phyloP scores from a whole-genome alignment of 495 filamentous ascomycete species.

The Penicillium herquei region DNA sequence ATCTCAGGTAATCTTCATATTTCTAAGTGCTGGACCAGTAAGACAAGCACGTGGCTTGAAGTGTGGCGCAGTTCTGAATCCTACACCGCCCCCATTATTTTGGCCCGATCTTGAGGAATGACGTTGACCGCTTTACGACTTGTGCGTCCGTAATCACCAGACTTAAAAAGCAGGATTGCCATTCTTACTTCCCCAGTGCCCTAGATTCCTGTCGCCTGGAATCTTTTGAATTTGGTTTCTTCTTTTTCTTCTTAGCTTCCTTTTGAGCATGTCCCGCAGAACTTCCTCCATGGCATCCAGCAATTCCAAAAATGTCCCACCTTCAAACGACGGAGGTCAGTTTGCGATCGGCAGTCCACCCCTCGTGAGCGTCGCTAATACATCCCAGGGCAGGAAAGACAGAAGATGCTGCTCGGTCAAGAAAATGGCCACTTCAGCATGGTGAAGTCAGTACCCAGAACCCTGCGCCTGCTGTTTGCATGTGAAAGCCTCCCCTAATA shows the following conservation, averaged over 20 bases:
- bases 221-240: not conserved
- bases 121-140: constrained; percentile 39
- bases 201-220: constrained; percentile 4
- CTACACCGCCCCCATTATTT: constrained; percentile 24
- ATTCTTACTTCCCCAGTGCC: constrained; percentile 20
- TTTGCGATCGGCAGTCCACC: constrained; percentile 12
- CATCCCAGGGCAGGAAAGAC: constrained; percentile 69
- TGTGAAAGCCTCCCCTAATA: constrained; percentile 16
- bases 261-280: constrained; percentile 48
- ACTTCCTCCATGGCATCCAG: constrained; percentile 41
- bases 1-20: constrained; percentile 7
- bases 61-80: constrained; percentile 33
- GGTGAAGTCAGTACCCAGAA: constrained; percentile 52
- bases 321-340: constrained; percentile 42
- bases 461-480: not conserved
- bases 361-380: constrained; percentile 18
- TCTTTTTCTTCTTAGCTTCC: constrained; percentile 6
- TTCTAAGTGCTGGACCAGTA: not conserved
- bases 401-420: constrained; percentile 75
- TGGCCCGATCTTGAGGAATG: constrained; percentile 26
- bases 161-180: constrained; percentile 26
- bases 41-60: constrained; percentile 21
- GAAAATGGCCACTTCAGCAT: constrained; percentile 78
- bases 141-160: constrained; percentile 38
- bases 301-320: constrained; percentile 35